A percentile compares a stretch with the other conserved stretches of the same genome.
Evolutionary conservation across 768 basidiomycete species (phyloP).

Genomic region (Boletus tomentosulus): DNA sequence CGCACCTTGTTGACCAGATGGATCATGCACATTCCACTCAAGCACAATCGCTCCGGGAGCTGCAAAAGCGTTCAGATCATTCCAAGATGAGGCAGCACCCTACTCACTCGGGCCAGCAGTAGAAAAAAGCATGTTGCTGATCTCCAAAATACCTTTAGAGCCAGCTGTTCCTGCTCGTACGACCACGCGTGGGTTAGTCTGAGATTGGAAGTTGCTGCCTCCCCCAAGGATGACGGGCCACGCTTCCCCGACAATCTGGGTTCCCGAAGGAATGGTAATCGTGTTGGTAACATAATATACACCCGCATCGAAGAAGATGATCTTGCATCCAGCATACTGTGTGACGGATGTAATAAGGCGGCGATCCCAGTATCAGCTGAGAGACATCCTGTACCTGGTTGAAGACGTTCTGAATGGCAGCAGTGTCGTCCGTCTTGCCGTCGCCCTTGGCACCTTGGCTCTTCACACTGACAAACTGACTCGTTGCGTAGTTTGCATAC

Average conservation of each 20-base stretch:
- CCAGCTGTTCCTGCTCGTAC: conserved; percentile 42
- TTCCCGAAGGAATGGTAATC: conserved; percentile 45
- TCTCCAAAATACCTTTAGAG: conserved; percentile 53
- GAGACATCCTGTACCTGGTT: conserved; percentile 36
- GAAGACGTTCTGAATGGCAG: conserved; percentile 56
- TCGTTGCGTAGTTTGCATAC: conserved; percentile 54
- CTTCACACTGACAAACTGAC: conserved; percentile 67
- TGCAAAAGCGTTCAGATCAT: conserved; percentile 3
- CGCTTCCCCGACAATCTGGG: conserved; percentile 46
- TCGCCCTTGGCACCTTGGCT: conserved; percentile 71
- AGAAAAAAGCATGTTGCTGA: conserved; percentile 59
- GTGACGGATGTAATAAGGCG: background rate
- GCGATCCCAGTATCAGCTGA: too few relatives aligned
- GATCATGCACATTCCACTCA: conserved; percentile 61
- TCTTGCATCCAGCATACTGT: conserved; percentile 67
- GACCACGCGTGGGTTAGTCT: conserved; percentile 36
- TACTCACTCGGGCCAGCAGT: conserved; percentile 45
- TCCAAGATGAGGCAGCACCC: background rate
- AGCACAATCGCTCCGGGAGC: conserved; percentile 44
- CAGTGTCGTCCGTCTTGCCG: conserved; percentile 71
- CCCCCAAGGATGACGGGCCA: conserved; percentile 46
- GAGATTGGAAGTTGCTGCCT: conserved; percentile 41
- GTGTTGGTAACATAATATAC: conserved; percentile 47
- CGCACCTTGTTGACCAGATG: conserved; percentile 45
- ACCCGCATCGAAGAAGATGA: conserved; percentile 77